Base-by-base conservation (phyloP, 116 monocot genomes). In the Phalaenopsis hybrid region DNA sequence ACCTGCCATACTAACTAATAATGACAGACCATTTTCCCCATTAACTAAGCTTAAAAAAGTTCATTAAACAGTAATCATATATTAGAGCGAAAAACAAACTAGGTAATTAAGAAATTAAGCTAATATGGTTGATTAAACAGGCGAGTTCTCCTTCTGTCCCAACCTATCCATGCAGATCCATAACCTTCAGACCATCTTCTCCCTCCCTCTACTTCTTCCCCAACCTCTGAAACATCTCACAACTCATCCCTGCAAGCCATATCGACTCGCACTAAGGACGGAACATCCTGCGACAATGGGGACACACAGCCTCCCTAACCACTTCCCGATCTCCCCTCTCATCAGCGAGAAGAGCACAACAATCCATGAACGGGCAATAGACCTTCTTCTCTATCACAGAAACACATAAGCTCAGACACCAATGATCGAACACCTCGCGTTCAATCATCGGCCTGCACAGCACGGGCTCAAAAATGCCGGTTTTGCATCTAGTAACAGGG, bases 311-410 rank as follows among this genome's bases (percentile, higher is more conserved):
- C 48, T 80, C 67, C 59, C 15, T 80, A 20, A 87, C n/a, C 31
- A 68, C 50, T 73, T 25, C 70, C 23, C 12, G 15, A 12, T 41
- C 81, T 15, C 79, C 68, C 16, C 58, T 67, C 21, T 85, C 88
- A 50, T 76, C 74, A 20, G 75, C 12, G 52, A 88, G 12, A 44
- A 88, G 45, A 8, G 80, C 85, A 4, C 80, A 88, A 78, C 88
- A 88, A 49, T 85, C 83, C 18, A 2, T 80, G 80, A 70, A 85
- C 4, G 88, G 88, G 78, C 88, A 88, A 78, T 88, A 83, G 21
- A 88, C 46, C 70, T 78, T 82, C 4, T 46, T 25, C 49, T 50
- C n/a, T 44, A 77, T 77, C 28, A 7, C 4, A 8, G 4, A 6
- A 21, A 46, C 77, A 21, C 77, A 77, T 52, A 52, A 15, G 0